Evolutionary conservation across 179 eudicot genomes (phyloP).

Genomic region (Camellia oleifera): DNA sequence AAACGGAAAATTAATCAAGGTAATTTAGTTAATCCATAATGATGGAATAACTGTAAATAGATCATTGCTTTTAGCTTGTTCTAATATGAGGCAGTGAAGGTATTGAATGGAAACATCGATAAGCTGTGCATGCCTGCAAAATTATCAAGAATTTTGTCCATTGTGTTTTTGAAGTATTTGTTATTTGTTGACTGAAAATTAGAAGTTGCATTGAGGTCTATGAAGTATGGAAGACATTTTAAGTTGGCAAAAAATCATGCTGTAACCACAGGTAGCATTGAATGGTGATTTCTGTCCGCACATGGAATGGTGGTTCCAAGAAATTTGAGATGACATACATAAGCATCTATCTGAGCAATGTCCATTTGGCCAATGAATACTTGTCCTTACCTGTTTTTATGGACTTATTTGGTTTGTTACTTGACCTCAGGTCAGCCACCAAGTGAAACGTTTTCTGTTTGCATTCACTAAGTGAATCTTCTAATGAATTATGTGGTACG

Average conservation of each 20-base stretch:
- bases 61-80: not conserved
- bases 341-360: not conserved
- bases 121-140: not conserved
- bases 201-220: not conserved
- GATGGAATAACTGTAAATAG: not conserved
- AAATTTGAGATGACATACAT: not conserved
- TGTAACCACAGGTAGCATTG: not conserved
- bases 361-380: not conserved
- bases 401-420: not conserved
- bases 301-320: not conserved
- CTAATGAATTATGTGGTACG: too few relatives aligned
- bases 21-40: conserved; percentile 26
- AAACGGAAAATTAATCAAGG: conserved; percentile 62
- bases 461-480: too few relatives aligned
- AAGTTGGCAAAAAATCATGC: not conserved
- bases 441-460: too few relatives aligned
- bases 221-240: not conserved
- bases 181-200: not conserved
- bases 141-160: not conserved
- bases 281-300: not conserved
- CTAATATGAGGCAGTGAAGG: conserved; percentile 9
- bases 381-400: not conserved
- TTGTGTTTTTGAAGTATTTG: not conserved
- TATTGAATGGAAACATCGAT: not conserved
- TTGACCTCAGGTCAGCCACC: not conserved